A percentile compares a stretch with the other conserved stretches of the same genome.
Conservation (phyloP, 1,139 yeast species). For the Tardiomyces blankii region DNA sequence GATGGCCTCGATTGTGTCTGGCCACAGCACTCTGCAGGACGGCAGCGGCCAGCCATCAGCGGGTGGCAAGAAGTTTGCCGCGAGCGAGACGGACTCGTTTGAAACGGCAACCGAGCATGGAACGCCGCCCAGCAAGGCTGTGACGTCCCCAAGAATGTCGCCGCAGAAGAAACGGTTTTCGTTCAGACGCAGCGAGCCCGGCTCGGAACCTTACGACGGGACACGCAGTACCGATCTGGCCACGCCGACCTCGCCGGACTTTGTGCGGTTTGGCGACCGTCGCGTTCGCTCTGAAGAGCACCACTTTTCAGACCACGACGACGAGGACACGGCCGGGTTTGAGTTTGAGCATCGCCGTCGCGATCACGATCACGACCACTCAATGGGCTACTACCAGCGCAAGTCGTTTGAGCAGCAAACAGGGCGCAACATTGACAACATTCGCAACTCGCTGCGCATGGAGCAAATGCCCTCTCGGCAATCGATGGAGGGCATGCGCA, state of each 20-base stretch:
- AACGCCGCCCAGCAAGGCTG: not conserved
- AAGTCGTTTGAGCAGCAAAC: no score
- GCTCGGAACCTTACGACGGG: conserved; percentile 9
- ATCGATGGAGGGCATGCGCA: conserved; percentile 3
- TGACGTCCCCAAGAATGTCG: not conserved
- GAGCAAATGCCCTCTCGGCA: not conserved
- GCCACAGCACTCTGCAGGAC: no score
- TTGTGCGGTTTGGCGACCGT: conserved; percentile 10
- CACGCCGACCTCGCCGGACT: conserved; percentile 12
- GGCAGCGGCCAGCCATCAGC: no score
- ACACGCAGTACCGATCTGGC: conserved; percentile 9
- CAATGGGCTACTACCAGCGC: no score
- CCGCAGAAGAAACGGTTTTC: conserved; percentile 1
- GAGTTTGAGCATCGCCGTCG: no score
- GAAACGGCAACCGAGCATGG: not conserved
- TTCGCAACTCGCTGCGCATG: not conserved
- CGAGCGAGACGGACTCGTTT: no score
- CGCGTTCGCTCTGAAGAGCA: conserved; percentile 10
- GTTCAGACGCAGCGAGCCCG: conserved; percentile 4
- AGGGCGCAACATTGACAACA: not conserved
- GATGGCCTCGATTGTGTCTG: no score
- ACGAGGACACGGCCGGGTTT: conserved; percentile 3
- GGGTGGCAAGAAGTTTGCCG: no score
- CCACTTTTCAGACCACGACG: conserved; percentile 10
- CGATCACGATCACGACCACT: no score